These are phyloP conservation scores for Gaertneriomyces sp. DNA, from an alignment of 192 early-diverging fungal species.

Conservation along the genomic window DNA sequence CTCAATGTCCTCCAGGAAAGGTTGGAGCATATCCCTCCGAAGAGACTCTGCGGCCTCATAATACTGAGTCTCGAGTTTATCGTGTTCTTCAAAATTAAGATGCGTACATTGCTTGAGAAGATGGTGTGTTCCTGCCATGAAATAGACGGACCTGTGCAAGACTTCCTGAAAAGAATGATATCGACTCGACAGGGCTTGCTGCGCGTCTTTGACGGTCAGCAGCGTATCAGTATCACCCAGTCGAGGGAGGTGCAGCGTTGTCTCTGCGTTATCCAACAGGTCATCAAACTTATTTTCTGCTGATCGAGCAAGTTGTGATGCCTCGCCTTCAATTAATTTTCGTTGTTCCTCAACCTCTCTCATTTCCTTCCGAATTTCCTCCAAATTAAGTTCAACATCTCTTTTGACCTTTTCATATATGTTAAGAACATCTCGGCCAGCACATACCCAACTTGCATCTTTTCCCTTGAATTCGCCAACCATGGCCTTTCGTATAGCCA, in stretches of 20 bases:
- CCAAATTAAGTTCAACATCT: background rate
- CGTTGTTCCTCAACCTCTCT: background rate
- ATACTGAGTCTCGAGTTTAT: constrained; percentile 41
- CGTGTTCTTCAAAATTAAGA: constrained; percentile 5
- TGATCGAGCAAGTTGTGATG: background rate
- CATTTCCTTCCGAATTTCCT: background rate
- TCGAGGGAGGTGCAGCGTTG: too few relatives aligned
- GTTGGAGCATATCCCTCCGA: constrained; percentile 23
- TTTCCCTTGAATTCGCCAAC: constrained; percentile 25
- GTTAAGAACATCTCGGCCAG: background rate
- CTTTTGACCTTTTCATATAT: constrained; percentile 1
- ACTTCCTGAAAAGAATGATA: constrained; percentile 44
- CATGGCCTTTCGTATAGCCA: background rate
- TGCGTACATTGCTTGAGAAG: constrained; percentile 28
- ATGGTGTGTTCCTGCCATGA: constrained; percentile 53
- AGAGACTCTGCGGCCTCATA: constrained; percentile 36
- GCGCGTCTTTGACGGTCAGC: background rate
- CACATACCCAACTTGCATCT: background rate
- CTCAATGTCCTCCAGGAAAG: constrained; percentile 7
- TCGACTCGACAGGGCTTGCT: constrained; percentile 1
- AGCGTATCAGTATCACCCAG: too few relatives aligned
- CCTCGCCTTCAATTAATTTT: background rate
- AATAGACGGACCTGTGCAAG: constrained; percentile 59
- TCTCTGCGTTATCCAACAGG: background rate
- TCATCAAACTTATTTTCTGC: constrained; percentile 20